Conservation (phyloP, 768 basidiomycete genomes). For the Cubamyces lactineus region DNA sequence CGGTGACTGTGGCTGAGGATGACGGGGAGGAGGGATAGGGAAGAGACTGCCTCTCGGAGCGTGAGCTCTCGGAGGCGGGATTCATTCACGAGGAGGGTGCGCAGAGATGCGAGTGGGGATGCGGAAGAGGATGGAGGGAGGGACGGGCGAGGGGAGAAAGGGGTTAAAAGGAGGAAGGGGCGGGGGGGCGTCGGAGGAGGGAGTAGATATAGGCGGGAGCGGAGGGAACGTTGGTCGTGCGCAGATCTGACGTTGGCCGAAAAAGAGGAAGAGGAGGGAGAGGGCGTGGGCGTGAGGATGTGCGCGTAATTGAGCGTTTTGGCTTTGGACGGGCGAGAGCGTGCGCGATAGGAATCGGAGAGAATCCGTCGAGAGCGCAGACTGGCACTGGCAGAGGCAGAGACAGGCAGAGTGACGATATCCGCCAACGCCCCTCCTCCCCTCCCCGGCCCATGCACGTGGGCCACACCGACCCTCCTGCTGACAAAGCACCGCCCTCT, state of each 20-base stretch:
- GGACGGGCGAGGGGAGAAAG: slow-evolving; percentile 10
- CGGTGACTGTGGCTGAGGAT: slow-evolving; percentile 45
- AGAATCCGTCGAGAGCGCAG: too few relatives aligned
- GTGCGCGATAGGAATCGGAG: neutral
- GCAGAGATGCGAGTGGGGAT: slow-evolving; percentile 1
- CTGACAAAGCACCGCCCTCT: slow-evolving; percentile 29
- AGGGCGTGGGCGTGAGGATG: neutral
- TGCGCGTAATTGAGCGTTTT: slow-evolving; percentile 15
- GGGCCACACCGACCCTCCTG: slow-evolving; percentile 25
- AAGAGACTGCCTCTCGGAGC: slow-evolving; percentile 28
- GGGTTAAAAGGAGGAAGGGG: slow-evolving; percentile 19
- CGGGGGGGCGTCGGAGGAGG: slow-evolving; percentile 4
- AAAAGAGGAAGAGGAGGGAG: neutral
- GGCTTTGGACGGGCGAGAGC: slow-evolving; percentile 1
- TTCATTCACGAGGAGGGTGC: slow-evolving; percentile 25
- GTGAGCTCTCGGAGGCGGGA: slow-evolving; percentile 29
- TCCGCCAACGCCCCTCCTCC: neutral
- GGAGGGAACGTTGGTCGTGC: slow-evolving; percentile 22
- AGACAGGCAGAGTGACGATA: slow-evolving; percentile 22
- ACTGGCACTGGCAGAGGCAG: neutral
- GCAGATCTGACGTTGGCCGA: slow-evolving; percentile 11
- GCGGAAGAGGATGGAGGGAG: too few relatives aligned
- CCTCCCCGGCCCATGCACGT: slow-evolving; percentile 34
- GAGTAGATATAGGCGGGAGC: slow-evolving; percentile 15
- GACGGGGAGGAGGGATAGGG: slow-evolving; percentile 53